Evolutionary conservation across 768 basidiomycete genomes (phyloP), one percentile per base, ranked within the genome.

Genomic region (Leccinum variicolor): DNA sequence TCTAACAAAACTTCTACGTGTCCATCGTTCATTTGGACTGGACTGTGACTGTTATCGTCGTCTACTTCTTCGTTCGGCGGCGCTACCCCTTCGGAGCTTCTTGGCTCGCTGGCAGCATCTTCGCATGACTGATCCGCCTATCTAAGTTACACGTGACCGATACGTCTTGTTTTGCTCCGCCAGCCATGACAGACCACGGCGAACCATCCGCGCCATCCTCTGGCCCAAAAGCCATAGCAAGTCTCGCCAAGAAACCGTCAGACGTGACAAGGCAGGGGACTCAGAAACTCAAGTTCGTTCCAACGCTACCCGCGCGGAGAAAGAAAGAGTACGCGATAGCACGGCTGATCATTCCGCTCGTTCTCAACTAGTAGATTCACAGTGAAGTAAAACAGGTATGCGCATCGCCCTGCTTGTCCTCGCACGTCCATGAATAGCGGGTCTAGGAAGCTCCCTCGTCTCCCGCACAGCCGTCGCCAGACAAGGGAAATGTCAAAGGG

Each of bases 281-380:
- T 1, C 84, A 85, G 66, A 92, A 84, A 69, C 81, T 91, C 72
- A 91, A 89, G 69, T 92, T 92, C 63, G 83, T 87, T 8, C 90
- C 90, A 0, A 88, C 86, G 6, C 77, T 92, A 53, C 89, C 89
- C 14, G 70, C 81, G n/a, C 76, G 88, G 62, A 81, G 90, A 62
- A 89, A 86, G 77, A 91, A 90, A 77, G 87, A 89, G 86, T 90
- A 74, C 78, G 85, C 81, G 49, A 62, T 66, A 68, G 45, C 49
- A 43, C 45, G 43, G 41, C 14, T 45, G 4, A 56, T 29, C 52
- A 46, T 19, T 46, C 41, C 2, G 19, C 23, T 29, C 28, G 41
- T 57, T 54, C 59, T 65, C 52, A 64, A 59, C 21, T 50, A 54
- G 58, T 63, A 63, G 56, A 57, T 55, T 43, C 41, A 43, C 62